phyloP scores from a whole-genome alignment of 2,329 filamentous ascomycete genomes.

The Fusarium incarnatum region DNA sequence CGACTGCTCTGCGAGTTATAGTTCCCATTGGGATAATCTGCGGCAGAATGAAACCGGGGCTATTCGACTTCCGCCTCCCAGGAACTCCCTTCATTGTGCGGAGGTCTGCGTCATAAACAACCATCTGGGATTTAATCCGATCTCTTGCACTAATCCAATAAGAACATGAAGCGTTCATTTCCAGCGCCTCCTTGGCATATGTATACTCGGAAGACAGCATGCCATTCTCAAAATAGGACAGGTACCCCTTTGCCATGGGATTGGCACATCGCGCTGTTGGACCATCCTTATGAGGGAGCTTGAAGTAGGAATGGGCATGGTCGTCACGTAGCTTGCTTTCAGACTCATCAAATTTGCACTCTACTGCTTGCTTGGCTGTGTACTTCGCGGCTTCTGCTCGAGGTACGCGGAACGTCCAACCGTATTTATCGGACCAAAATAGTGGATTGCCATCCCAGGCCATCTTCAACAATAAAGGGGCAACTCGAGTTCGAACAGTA shows the following conservation, averaged over 20 bases:
- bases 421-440: constrained; percentile 91
- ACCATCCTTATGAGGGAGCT: constrained; percentile 96
- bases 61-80: constrained; percentile 36
- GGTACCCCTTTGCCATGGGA: constrained; percentile 90
- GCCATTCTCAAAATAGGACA: constrained; percentile 91
- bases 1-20: constrained; percentile 91
- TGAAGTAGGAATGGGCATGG: constrained; percentile 78
- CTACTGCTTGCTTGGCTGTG: constrained; percentile 74
- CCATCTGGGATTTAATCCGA: constrained; percentile 93
- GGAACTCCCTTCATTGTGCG: constrained; percentile 4
- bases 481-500: constrained; percentile 87
- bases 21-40: constrained; percentile 99
- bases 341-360: constrained; percentile 84
- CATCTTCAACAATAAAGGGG: constrained; percentile 84
- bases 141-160: constrained; percentile 99
- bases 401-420: constrained; percentile 90
- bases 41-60: constrained; percentile 84
- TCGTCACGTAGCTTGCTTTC: constrained; percentile 75
- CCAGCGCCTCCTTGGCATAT: constrained; percentile 92
- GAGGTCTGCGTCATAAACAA: constrained; percentile 82
- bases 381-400: constrained; percentile 72
- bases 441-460: constrained; percentile 91
- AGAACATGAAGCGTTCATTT: constrained; percentile 99
- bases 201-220: constrained; percentile 86
- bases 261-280: constrained; percentile 85